phyloP scores from a whole-genome alignment of 2,329 filamentous ascomycete species.

The Periconia sp. region DNA sequence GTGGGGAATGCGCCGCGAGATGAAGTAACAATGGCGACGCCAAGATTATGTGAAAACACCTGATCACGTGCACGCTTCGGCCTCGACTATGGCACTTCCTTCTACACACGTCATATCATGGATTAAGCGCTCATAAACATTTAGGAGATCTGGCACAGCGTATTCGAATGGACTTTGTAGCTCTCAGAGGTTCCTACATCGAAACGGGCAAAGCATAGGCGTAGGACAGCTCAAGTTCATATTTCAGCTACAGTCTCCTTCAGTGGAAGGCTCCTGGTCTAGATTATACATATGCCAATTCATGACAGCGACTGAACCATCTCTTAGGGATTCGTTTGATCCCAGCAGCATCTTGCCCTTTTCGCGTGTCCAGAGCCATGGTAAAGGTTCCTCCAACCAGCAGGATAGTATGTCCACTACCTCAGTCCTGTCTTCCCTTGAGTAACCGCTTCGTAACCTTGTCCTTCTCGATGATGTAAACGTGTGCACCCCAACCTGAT shows the following conservation, averaged over 20 bases:
- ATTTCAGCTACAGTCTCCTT: too few species aligned
- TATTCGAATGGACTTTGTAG: too few species aligned
- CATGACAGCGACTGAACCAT: conserved; percentile 3
- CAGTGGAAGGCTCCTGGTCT: conserved; percentile 6
- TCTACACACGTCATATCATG: too few species aligned
- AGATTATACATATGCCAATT: conserved; percentile 22
- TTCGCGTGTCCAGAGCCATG: background rate
- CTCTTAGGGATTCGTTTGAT: conserved; percentile 3
- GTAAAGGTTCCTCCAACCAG: background rate
- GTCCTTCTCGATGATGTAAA: conserved; percentile 99
- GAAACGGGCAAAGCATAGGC: too few species aligned
- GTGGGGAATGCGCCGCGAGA: background rate
- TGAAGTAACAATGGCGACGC: conserved; percentile 9
- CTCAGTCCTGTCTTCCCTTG: conserved; percentile 89
- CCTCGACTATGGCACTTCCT: too few species aligned
- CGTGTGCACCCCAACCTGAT: conserved; percentile 97
- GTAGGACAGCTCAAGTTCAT: too few species aligned
- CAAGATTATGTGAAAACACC: conserved; percentile 9
- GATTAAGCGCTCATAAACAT: too few species aligned
- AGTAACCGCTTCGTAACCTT: conserved; percentile 99
- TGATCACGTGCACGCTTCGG: conserved; percentile 4
- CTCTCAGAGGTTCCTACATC: too few species aligned
- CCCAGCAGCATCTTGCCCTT: background rate
- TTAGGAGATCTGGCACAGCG: too few species aligned
- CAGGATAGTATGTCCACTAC: conserved; percentile 14